A percentile compares a stretch with the other conserved stretches of the same genome.
Evolutionary conservation across 805 yeast species (phyloP).

Genomic region (Starmerella bombi): DNA sequence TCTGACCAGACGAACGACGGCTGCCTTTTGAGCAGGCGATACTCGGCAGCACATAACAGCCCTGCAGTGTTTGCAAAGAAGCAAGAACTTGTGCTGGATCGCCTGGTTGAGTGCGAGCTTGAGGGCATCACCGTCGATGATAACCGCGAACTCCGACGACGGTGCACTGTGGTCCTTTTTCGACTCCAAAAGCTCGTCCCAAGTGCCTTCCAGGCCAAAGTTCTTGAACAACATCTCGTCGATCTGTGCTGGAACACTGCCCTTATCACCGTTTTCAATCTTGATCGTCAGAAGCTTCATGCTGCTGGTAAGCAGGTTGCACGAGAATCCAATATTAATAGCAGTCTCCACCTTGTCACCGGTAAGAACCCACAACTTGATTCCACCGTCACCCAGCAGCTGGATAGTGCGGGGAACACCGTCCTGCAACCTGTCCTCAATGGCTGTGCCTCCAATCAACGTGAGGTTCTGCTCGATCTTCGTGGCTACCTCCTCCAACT

Average conservation of each 20-base stretch:
- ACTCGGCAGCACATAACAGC: constrained; percentile 77
- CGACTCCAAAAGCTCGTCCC: constrained; percentile 40
- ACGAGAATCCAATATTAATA: constrained; percentile 68
- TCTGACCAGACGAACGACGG: constrained; percentile 55
- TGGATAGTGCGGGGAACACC: constrained; percentile 69
- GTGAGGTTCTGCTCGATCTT: constrained; percentile 46
- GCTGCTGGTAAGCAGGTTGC: constrained; percentile 51
- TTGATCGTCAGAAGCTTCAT: constrained; percentile 44
- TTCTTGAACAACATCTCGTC: constrained; percentile 39
- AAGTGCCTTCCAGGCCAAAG: constrained; percentile 37
- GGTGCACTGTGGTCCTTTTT: constrained; percentile 54
- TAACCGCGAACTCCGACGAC: constrained; percentile 42
- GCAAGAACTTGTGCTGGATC: constrained; percentile 42
- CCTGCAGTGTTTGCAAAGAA: constrained; percentile 61
- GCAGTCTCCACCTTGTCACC: constrained; percentile 80
- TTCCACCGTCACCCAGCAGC: constrained; percentile 54
- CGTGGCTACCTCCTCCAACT: constrained; percentile 45
- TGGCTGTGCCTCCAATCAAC: constrained; percentile 67
- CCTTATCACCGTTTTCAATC: constrained; percentile 25
- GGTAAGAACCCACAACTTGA: constrained; percentile 71
- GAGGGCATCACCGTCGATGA: constrained; percentile 65
- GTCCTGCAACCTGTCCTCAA: constrained; percentile 64
- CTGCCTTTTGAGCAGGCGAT: constrained; percentile 73
- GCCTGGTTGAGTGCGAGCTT: constrained; percentile 36
- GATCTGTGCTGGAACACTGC: constrained; percentile 28